A percentile compares a stretch with the other conserved stretches of the same genome.
Evolutionary conservation across 768 basidiomycete species (phyloP).

Genomic region (Xanthoconium stramineum): DNA sequence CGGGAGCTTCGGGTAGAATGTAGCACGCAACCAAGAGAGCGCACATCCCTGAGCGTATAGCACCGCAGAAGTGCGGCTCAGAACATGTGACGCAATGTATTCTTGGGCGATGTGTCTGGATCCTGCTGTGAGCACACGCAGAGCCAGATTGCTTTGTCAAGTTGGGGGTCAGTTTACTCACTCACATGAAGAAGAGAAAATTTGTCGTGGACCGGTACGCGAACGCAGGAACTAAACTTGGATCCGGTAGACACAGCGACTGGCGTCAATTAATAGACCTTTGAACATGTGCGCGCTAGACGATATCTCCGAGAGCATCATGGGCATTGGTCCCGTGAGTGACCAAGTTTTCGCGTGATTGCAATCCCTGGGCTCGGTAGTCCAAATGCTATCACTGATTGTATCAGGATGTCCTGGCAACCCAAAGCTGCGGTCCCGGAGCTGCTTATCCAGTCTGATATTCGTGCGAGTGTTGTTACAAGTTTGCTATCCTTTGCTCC

Average conservation of each 20-base stretch:
- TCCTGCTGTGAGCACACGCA: background rate
- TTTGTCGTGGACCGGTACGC: background rate
- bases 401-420: too few relatives aligned
- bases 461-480: too few relatives aligned
- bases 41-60: background rate
- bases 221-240: background rate
- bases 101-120: background rate
- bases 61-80: background rate
- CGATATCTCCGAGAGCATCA: too few relatives aligned
- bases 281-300: too few relatives aligned
- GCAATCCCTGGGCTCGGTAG: too few relatives aligned
- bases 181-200: background rate
- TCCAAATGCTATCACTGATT: too few relatives aligned
- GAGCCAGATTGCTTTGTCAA: background rate
- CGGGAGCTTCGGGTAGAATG: background rate
- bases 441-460: too few relatives aligned
- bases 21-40: background rate
- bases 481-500: background rate
- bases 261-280: too few relatives aligned
- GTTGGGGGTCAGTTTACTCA: background rate
- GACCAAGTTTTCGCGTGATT: too few relatives aligned
- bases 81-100: background rate
- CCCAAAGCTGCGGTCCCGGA: too few relatives aligned
- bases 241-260: background rate
- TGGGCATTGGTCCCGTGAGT: too few relatives aligned